These are phyloP conservation scores for Eucalyptus polybractea DNA, from an alignment of 345 rosid species.

Conservation along the genomic window DNA sequence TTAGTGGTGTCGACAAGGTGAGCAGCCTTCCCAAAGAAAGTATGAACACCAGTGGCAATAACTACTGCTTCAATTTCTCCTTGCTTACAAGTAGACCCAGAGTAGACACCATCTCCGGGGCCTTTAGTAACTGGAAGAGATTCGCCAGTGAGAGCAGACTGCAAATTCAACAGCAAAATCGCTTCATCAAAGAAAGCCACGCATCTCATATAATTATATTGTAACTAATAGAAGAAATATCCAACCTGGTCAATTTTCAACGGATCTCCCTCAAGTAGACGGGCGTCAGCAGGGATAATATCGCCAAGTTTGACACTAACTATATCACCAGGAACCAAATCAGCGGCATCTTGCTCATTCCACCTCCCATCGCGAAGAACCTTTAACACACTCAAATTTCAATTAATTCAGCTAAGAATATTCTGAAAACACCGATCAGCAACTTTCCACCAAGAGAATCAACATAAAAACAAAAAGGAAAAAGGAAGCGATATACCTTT, in stretches of 20 bases:
- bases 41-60: slow-evolving; percentile 95
- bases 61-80: slow-evolving; percentile 97
- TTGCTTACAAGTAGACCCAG: slow-evolving; percentile 97
- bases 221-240: background rate
- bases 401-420: background rate
- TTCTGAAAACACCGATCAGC: background rate
- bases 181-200: background rate
- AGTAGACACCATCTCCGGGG: slow-evolving; percentile 94
- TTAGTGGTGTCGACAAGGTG: slow-evolving; percentile 98
- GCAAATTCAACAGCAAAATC: slow-evolving; percentile 1
- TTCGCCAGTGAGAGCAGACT: slow-evolving; percentile 98
- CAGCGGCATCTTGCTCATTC: slow-evolving; percentile 86
- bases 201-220: background rate
- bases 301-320: slow-evolving; percentile 90
- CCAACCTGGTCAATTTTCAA: slow-evolving; percentile 91
- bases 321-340: slow-evolving; percentile 89
- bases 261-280: slow-evolving; percentile 91
- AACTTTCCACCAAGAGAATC: background rate
- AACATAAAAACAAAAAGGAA: background rate
- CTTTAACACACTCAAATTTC: slow-evolving; percentile 10
- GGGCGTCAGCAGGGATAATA: slow-evolving; percentile 96
- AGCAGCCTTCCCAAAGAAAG: slow-evolving; percentile 97
- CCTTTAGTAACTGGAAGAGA: slow-evolving; percentile 97
- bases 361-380: slow-evolving; percentile 96
- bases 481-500: slow-evolving; percentile 35